These are phyloP conservation scores for Bathelium albidoporum DNA, from an alignment of 495 filamentous ascomycete genomes.

Conservation along the genomic window DNA sequence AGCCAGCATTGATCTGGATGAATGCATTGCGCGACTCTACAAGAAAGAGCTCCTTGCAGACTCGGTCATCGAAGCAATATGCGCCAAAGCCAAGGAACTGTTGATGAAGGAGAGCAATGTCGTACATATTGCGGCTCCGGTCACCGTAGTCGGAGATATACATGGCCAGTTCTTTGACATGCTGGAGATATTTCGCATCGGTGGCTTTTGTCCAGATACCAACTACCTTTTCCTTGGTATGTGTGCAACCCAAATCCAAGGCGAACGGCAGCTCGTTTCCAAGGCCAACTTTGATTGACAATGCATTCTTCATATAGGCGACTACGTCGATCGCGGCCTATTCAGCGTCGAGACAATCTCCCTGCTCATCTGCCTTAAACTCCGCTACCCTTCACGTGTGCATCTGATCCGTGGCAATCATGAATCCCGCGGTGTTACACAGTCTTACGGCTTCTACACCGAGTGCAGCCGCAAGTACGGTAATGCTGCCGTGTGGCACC, in stretches of 20 bases:
- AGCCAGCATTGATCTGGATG: conserved; percentile 96
- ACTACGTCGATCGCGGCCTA: conserved; percentile 95
- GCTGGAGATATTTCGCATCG: conserved; percentile 98
- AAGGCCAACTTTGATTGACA: conserved; percentile 2
- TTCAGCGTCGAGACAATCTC: conserved; percentile 98
- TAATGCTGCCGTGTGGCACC: conserved; percentile 97
- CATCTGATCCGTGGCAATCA: conserved; percentile 95
- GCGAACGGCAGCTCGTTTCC: conserved; percentile 7
- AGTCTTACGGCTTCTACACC: conserved; percentile 98
- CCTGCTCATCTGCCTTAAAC: conserved; percentile 85
- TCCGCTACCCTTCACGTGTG: conserved; percentile 84
- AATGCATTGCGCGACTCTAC: conserved; percentile 92
- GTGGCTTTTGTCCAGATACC: conserved; percentile 89
- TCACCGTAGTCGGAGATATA: conserved; percentile 98
- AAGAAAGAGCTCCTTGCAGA: conserved; percentile 93
- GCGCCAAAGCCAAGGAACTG: conserved; percentile 94
- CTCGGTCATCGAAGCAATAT: conserved; percentile 97
- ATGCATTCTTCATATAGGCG: conserved; percentile 32
- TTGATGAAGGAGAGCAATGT: conserved; percentile 99
- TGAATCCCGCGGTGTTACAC: conserved; percentile 92
- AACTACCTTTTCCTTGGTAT: conserved; percentile 95
- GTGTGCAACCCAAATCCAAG: conserved; percentile 19
- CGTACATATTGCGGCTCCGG: conserved; percentile 88
- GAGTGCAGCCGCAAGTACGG: conserved; percentile 97
- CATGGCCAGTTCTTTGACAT: conserved; percentile 98